These are phyloP conservation scores for Fusarium falciforme DNA, from an alignment of 2,329 filamentous ascomycete species.

Conservation along the genomic window DNA sequence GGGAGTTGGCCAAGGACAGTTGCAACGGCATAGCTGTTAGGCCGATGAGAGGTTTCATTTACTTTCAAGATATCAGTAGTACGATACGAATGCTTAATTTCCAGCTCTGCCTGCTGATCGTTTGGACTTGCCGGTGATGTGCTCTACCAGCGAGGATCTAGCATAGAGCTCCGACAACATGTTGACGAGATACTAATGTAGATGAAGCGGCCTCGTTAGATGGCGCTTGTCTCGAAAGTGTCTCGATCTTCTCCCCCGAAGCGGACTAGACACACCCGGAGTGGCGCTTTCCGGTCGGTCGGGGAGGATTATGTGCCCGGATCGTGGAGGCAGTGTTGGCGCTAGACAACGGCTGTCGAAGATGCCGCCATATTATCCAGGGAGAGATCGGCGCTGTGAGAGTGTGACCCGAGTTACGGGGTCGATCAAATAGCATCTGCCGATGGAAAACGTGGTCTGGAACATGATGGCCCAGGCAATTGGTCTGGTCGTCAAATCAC, in stretches of 20 bases:
- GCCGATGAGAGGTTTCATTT: neutral
- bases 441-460: neutral
- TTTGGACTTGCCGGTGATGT: neutral
- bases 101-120: neutral
- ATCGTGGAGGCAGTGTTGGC: neutral
- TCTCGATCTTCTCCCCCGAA: neutral
- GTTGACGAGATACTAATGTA: neutral
- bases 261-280: neutral
- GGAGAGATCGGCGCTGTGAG: neutral
- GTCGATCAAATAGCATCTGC: neutral
- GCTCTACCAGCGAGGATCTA: neutral
- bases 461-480: neutral
- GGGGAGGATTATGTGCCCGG: neutral
- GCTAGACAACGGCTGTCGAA: neutral
- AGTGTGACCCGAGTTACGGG: neutral
- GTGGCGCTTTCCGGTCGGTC: neutral
- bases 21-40: neutral
- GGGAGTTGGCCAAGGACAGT: conserved; percentile 47
- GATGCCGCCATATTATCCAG: neutral
- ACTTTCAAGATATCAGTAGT: neutral
- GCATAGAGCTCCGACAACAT: neutral
- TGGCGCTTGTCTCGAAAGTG: neutral
- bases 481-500: neutral
- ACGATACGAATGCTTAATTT: neutral
- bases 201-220: neutral